Base-by-base conservation (phyloP, 163 green algal species). In the Botryococcus braunii region DNA sequence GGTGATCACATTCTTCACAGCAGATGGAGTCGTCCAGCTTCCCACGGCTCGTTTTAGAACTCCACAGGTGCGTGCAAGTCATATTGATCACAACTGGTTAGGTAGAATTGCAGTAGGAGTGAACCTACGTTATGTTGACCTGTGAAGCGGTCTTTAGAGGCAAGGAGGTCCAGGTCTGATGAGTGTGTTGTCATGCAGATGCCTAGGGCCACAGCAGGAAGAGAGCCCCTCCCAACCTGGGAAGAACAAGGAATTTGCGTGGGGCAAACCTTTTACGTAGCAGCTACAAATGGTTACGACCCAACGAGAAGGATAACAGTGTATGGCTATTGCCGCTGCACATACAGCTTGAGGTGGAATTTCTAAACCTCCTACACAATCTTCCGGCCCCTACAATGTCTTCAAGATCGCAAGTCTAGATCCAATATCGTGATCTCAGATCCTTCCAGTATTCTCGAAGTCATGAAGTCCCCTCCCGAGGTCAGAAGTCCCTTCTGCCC, bases 251-350 rank as follows among this genome's bases (percentile, higher is more conserved):
- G 46, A 13, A 21, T 55, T 55, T 55, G 13, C 21, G 17, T 55
- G 46, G 21, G 46, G 13, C 17, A 55, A 55, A 21, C 46, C 21
- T 13, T 4, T 9, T 52, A 34, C 41, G 29, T 73, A 13, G 40
- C 75, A 1, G 90, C 89, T 13, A 91, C 77, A 31, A 96, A 95
- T 69, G 89, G 83, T 11, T 37, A 72, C 2, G 86, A 95, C 62
- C 64, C 69, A 23, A 75, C 62, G 0, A 74, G 89, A 0, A 80
- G 84, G 1, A 55, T 96, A 31, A 79, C 78, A 49, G 65, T 93
- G 36, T 60, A 86, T 59, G 88, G 88, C 29, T 96, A 95, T 75
- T 93, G 86, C 75, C 76, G 77, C 11, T 88, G 67, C 11, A 66
- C 78, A 4, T 74, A 88, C 36, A 67, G 69, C 57, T 69, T 89